Conservation (phyloP, 208 protist genomes). For the Acanthamoeba castellanii region DNA sequence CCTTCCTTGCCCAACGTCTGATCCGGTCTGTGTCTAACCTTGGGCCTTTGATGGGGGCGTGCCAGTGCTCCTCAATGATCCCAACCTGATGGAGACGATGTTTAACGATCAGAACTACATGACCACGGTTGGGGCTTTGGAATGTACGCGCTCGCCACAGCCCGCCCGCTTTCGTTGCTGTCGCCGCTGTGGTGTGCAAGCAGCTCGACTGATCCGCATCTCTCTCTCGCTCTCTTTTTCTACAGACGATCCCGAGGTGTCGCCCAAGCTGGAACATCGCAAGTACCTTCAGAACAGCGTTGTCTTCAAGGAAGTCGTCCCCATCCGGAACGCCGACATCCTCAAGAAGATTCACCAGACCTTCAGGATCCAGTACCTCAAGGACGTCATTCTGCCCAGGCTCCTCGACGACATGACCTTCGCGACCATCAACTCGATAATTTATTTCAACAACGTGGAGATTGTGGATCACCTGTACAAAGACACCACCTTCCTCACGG, state of each 20-base stretch:
- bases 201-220: too few species aligned
- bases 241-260: slow-evolving; percentile 86
- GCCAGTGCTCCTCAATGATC: slow-evolving; percentile 87
- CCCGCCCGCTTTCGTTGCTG: neutral
- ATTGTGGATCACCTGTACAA: slow-evolving; percentile 84
- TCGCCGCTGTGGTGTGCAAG: neutral
- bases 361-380: slow-evolving; percentile 89
- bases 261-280: slow-evolving; percentile 82
- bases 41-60: neutral
- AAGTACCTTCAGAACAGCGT: slow-evolving; percentile 84
- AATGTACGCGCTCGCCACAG: slow-evolving; percentile 78
- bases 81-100: slow-evolving; percentile 83
- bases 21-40: neutral
- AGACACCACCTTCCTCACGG: slow-evolving; percentile 76
- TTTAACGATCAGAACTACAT: slow-evolving; percentile 86
- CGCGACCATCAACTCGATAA: slow-evolving; percentile 85
- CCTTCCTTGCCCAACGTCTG: too few species aligned
- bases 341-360: slow-evolving; percentile 88
- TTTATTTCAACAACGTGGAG: slow-evolving; percentile 90
- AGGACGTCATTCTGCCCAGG: slow-evolving; percentile 86
- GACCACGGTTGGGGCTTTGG: slow-evolving; percentile 86
- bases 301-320: slow-evolving; percentile 87
- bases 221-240: too few species aligned
- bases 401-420: slow-evolving; percentile 89
- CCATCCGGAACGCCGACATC: slow-evolving; percentile 76